Base-by-base conservation (phyloP, 192 early-diverging fungal species). In the Lobosporangium transversale region DNA sequence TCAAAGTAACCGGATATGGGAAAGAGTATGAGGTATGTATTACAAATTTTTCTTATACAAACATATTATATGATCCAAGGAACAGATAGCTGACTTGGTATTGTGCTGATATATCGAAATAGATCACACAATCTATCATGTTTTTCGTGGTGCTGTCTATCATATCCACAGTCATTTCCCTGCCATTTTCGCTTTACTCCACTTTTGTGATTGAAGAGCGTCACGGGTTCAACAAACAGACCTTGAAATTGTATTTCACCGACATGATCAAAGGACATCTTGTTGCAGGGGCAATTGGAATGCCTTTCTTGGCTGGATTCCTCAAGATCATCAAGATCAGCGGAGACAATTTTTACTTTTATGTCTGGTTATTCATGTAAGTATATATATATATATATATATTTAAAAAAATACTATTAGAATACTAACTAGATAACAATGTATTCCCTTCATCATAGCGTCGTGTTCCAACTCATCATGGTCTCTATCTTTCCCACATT, bases 161-260 rank as follows among this genome's bases (percentile, higher is more conserved):
- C 1, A 57, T 90, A 11, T 84, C 88, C 1, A 90, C 89, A 4
- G 57, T 93, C 9, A 68, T 94, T 7, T 85, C 84, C 15, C 68
- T 96, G 49, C 97, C 97, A 8, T 90, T 95, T 53, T 85, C 87
- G 23, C 66, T 97, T 26, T 99, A 96, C 76, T 86, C 85, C 50
- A 97, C 93, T 0, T 99, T 99, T 89, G 94, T 99, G 12, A 90
- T 99, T 63, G 97, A 99, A 83, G 88, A 92, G 70, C 81, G 86
- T 27, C 95, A 97, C 78, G 96, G 96, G 5, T 98, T 99, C 80
- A 99, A 99, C 84, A 99, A 99, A 74, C 89, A 91, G 75, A 97
- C 96, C 9, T 48, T 91, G 20, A 80, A 83, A 0, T 67, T 96
- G 37, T 98, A 91, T 73, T 79, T 95, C 35, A 86, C 86, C 1